A percentile compares a stretch with the other conserved stretches of the same genome.
phyloP scores from a whole-genome alignment of 768 basidiomycete genomes.

The Naganishia antarctica region DNA sequence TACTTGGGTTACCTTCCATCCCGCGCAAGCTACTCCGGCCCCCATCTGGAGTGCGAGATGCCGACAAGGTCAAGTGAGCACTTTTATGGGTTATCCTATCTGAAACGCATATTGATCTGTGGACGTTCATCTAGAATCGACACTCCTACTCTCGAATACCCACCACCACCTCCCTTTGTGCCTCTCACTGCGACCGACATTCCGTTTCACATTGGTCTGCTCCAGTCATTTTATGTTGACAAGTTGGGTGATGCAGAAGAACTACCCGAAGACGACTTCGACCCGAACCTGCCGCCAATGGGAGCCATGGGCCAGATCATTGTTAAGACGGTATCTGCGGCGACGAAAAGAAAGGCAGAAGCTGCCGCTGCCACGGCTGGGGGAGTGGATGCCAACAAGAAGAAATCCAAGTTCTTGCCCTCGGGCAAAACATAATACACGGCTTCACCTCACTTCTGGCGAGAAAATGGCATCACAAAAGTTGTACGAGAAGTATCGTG shows the following conservation, averaged over 20 bases:
- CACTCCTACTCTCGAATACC: slow-evolving; percentile 70
- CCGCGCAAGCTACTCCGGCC: slow-evolving; percentile 58
- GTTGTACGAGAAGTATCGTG: too few species aligned
- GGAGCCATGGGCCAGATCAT: slow-evolving; percentile 43
- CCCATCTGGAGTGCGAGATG: slow-evolving; percentile 50
- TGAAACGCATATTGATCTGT: neutral
- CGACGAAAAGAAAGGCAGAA: slow-evolving; percentile 11
- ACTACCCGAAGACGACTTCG: slow-evolving; percentile 39
- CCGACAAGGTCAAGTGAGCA: slow-evolving; percentile 8
- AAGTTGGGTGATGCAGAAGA: slow-evolving; percentile 30
- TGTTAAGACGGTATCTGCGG: slow-evolving; percentile 17
- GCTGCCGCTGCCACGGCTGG: slow-evolving; percentile 5
- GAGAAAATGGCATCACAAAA: too few species aligned
- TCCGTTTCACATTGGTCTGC: slow-evolving; percentile 77
- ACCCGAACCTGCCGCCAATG: slow-evolving; percentile 35
- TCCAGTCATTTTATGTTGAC: slow-evolving; percentile 63
- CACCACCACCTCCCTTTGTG: slow-evolving; percentile 75
- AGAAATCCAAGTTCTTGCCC: slow-evolving; percentile 17
- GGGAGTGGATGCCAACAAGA: neutral
- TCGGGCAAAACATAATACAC: neutral
- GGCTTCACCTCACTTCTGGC: too few species aligned
- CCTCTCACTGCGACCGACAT: slow-evolving; percentile 63
- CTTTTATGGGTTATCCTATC: neutral
- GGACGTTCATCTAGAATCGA: slow-evolving; percentile 29
- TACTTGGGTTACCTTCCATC: slow-evolving; percentile 62